These are phyloP conservation scores for Nothopassalora personata DNA, from an alignment of 2,329 filamentous ascomycete genomes.

Conservation along the genomic window DNA sequence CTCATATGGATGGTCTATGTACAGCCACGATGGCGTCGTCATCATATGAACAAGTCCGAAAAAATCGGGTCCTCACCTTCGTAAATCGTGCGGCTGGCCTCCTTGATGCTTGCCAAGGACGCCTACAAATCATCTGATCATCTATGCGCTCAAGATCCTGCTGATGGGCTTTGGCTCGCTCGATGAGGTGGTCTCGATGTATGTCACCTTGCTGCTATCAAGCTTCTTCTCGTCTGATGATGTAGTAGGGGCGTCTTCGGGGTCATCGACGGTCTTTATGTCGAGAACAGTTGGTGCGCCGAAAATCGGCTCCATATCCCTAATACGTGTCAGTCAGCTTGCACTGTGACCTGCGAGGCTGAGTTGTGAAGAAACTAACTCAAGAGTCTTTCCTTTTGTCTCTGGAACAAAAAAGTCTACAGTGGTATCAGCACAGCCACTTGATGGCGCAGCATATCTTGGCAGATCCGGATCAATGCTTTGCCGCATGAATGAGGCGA, in stretches of 20 bases:
- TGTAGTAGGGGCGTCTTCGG: not conserved
- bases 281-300: slow-evolving; percentile 10
- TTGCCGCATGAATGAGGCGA: not conserved
- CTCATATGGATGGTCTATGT: not conserved
- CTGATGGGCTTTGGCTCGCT: slow-evolving; percentile 4
- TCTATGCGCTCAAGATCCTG: slow-evolving; percentile 11
- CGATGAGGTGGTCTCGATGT: slow-evolving; percentile 10
- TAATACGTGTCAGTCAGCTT: not conserved
- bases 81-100: not conserved
- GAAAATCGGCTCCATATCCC: slow-evolving; percentile 18
- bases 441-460: not conserved
- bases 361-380: not conserved
- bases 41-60: not conserved
- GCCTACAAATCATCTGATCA: not conserved
- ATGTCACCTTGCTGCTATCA: slow-evolving; percentile 6
- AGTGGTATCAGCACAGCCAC: not conserved
- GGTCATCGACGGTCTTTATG: slow-evolving; percentile 9
- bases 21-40: not conserved
- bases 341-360: no score
- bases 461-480: not conserved
- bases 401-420: slow-evolving; percentile 64
- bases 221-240: slow-evolving; percentile 9
- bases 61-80: not conserved
- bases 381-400: slow-evolving; percentile 53
- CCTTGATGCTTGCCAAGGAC: not conserved